Evolutionary conservation across 2,329 filamentous ascomycete species (phyloP).

Genomic region (Neobulgaria alba): DNA sequence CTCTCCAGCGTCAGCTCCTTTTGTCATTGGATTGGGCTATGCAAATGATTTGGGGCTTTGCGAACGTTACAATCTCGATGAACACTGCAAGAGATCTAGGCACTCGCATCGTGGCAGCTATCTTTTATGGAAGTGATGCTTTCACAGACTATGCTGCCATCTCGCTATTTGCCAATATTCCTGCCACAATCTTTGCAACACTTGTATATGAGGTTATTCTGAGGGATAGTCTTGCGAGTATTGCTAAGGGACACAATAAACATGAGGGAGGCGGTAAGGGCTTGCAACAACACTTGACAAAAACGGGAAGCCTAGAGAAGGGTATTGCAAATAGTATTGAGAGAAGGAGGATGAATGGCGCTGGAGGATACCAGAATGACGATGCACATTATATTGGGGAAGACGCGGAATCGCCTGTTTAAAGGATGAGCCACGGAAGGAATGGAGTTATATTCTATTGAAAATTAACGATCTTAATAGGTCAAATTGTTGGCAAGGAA

Average conservation of each 20-base stretch:
- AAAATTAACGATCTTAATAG: too few species aligned
- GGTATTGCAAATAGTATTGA: conserved; percentile 12
- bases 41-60: conserved; percentile 45
- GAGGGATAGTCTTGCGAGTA: conserved; percentile 43
- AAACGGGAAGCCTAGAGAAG: conserved; percentile 27
- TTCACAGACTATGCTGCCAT: conserved; percentile 45
- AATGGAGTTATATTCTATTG: too few species aligned
- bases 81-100: conserved; percentile 52
- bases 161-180: conserved; percentile 46
- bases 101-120: conserved; percentile 48
- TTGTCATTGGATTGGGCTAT: conserved; percentile 44
- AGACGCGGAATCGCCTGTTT: too few species aligned
- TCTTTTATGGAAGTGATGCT: conserved; percentile 45
- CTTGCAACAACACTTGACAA: conserved; percentile 34
- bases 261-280: conserved; percentile 45
- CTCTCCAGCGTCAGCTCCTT: conserved; percentile 36
- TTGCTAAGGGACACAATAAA: conserved; percentile 38
- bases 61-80: conserved; percentile 43
- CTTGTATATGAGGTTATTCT: conserved; percentile 46
- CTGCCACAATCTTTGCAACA: conserved; percentile 46
- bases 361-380: conserved; percentile 7
- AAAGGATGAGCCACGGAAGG: too few species aligned
- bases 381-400: too few species aligned
- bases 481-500: too few species aligned
- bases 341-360: conserved; percentile 6